A percentile compares a stretch with the other conserved stretches of the same genome.
phyloP scores from a whole-genome alignment of 2,329 filamentous ascomycete genomes.

The Metarhizium album region DNA sequence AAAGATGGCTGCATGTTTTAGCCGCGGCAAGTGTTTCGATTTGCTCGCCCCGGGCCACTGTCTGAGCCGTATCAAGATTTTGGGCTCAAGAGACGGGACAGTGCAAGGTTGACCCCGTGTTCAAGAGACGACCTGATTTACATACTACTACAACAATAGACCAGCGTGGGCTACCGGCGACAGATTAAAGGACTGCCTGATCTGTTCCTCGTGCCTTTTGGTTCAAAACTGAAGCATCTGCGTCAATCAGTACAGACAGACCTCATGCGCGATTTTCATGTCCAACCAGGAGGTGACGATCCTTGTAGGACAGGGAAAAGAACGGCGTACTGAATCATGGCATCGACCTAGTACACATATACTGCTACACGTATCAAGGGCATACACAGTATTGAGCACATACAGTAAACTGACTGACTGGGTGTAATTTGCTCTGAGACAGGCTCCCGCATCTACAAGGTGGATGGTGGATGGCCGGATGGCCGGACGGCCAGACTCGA shows the following conservation, averaged over 20 bases:
- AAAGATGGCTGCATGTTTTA: constrained; percentile 1
- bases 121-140: no score
- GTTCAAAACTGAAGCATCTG: no score
- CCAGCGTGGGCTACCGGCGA: no score
- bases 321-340: neutral
- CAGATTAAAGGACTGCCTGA: no score
- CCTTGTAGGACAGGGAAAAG: no score
- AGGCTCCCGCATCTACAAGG: neutral
- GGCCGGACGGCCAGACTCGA: neutral
- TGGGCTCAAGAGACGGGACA: neutral
- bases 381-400: neutral
- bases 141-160: no score
- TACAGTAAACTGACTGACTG: neutral
- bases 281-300: no score
- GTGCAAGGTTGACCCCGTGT: neutral
- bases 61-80: neutral
- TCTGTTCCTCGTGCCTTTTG: no score
- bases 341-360: neutral
- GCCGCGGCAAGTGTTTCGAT: neutral
- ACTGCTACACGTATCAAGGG: no score
- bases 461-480: no score
- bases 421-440: neutral
- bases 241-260: no score
- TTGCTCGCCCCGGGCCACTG: neutral
- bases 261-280: no score